Evolutionary conservation across 345 rosid species (phyloP), one percentile per base, ranked within the genome.

Genomic region (Hibiscus tridactylites): DNA sequence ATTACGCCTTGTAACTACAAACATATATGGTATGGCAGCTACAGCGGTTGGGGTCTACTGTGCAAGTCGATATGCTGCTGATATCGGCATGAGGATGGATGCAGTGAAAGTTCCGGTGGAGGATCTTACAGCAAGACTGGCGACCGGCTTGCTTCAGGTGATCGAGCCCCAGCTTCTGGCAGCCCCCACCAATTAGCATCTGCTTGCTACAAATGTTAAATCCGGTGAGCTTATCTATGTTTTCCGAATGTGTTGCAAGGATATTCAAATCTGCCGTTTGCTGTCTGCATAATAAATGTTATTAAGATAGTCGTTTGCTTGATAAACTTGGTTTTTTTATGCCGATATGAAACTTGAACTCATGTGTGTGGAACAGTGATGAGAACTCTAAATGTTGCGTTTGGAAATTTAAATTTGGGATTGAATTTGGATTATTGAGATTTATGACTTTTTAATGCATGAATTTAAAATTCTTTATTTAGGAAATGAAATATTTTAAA

Each of bases 21-120:
- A 88, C 62, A 60, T 90, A 21, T 92, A 90, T 29, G 97, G 97
- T 44, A 44, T 90, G 93, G 97, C 89, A 0, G 97, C 91, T 13
- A 84, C 93, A 2, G 96, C 93, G 0, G 82, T 89, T 11, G 80
- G 91, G n/a, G 87, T 89, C 46, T 95, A 95, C 53, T 95, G 93
- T 33, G 91, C 77, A 0, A 88, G 91, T 72, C 86, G 97, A 71
- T 90, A 85, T 76, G 97, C 99, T 12, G 82, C 92, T 59, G 99
- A 94, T 79, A 84, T 92, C 33, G 61, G 61, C 66, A 81, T 81
- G 89, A 88, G 97, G 79, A 90, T 75, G 65, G 95, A 90, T 15
- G 96, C 86, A 10, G 81, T 82, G 58, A 92, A 91, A 84, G 83
- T 94, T 3, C 77, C 84, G 0, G 93, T 80, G 68, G 97, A 94